A percentile compares a stretch with the other conserved stretches of the same genome.
Conservation (phyloP, 1,139 yeast genomes). For the Candida sanyaensis region DNA sequence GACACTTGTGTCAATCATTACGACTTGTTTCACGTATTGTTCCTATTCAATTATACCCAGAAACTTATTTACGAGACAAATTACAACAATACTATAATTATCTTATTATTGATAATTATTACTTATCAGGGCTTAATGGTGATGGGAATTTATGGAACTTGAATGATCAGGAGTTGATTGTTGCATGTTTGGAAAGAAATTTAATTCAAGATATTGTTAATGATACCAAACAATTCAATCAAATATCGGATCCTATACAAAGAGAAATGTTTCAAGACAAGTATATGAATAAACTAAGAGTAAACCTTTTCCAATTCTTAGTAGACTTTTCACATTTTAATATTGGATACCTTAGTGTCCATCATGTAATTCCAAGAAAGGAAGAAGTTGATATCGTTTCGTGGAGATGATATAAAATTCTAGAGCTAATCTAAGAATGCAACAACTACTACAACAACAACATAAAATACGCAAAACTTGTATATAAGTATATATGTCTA, state of each 20-base stretch:
- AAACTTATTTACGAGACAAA: conserved; percentile 34
- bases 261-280: conserved; percentile 13
- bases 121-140: conserved; percentile 40
- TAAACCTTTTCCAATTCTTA: conserved; percentile 30
- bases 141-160: conserved; percentile 53
- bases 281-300: conserved; percentile 24
- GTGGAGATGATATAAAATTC: conserved; percentile 9
- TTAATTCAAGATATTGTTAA: conserved; percentile 31
- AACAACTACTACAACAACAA: no score
- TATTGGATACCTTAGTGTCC: conserved; percentile 34
- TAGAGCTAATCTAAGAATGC: neutral
- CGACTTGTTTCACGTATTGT: conserved; percentile 41
- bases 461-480: neutral
- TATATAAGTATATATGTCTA: conserved; percentile 1
- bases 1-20: conserved; percentile 33
- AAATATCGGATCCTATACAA: conserved; percentile 16
- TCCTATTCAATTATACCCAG: conserved; percentile 41
- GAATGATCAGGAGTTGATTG: conserved; percentile 42
- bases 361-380: conserved; percentile 7
- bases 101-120: conserved; percentile 53
- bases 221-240: conserved; percentile 18
- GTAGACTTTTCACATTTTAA: conserved; percentile 35
- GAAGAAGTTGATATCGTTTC: conserved; percentile 5
- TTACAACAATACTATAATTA: conserved; percentile 45
- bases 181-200: conserved; percentile 53